Evolutionary conservation across 345 rosid species (phyloP).

Genomic region (Psidium guajava): DNA sequence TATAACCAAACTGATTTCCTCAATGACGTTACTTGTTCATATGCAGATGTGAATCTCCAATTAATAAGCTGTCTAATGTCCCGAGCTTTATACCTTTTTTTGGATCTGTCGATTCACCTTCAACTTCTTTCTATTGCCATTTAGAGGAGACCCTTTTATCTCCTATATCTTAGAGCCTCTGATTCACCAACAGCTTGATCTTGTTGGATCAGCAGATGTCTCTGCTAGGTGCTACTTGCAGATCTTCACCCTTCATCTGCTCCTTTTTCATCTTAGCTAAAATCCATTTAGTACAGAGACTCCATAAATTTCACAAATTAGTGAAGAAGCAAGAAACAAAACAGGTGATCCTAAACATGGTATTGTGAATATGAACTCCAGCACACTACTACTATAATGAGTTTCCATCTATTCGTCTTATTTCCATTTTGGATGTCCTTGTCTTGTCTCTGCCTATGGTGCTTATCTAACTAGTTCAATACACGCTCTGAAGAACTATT

Average conservation of each 20-base stretch:
- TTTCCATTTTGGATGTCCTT: neutral
- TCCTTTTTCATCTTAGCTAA: neutral
- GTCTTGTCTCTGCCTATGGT: neutral
- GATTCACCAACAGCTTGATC: neutral
- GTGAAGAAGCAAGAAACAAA: neutral
- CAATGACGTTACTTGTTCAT: neutral
- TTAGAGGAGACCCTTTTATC: neutral
- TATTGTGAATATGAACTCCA: neutral
- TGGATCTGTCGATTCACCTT: neutral
- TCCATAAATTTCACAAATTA: neutral
- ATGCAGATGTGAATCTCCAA: too few species aligned
- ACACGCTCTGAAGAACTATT: neutral
- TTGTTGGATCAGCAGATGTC: neutral
- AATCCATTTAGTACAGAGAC: neutral
- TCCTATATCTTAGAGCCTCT: neutral
- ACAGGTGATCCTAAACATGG: neutral
- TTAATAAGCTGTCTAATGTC: neutral
- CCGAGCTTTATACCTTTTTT: neutral
- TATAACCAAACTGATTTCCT: neutral
- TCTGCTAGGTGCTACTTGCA: neutral
- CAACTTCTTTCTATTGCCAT: neutral
- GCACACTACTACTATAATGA: neutral
- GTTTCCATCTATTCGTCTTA: neutral
- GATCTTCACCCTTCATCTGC: neutral
- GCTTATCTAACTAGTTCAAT: neutral